phyloP scores from a whole-genome alignment of 1,284 basidiomycete genomes.

The Fistulinella staudtii region DNA sequence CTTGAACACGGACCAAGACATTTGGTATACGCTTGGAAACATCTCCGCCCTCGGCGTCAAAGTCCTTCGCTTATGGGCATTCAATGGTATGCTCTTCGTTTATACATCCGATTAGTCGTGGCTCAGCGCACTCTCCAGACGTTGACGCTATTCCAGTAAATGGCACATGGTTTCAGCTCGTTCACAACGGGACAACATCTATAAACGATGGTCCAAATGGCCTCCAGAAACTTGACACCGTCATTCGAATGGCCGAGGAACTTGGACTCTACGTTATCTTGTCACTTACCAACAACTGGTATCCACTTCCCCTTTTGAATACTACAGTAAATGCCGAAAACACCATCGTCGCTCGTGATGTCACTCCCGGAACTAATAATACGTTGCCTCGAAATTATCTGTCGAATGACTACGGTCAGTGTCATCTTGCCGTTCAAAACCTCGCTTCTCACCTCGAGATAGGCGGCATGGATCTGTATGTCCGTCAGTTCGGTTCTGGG shows the following conservation, averaged over 20 bases:
- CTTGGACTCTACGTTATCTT: constrained; percentile 57
- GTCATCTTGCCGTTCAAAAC: background rate
- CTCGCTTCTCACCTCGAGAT: constrained; percentile 8
- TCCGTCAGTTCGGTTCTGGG: constrained; percentile 44
- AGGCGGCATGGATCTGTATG: constrained; percentile 66
- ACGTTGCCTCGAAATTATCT: constrained; percentile 48
- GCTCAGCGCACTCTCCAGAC: constrained; percentile 31
- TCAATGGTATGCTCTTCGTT: constrained; percentile 43
- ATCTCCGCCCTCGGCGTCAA: constrained; percentile 56
- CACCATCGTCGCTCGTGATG: constrained; percentile 29
- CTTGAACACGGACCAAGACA: constrained; percentile 53
- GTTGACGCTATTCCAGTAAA: constrained; percentile 52
- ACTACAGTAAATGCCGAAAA: constrained; percentile 12
- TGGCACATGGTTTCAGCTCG: constrained; percentile 55
- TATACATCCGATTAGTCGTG: constrained; percentile 9
- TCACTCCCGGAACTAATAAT: constrained; percentile 37
- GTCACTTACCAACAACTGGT: constrained; percentile 73
- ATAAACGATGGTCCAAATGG: constrained; percentile 65
- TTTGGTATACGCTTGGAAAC: constrained; percentile 52
- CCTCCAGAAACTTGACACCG: constrained; percentile 62
- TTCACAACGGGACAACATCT: constrained; percentile 42
- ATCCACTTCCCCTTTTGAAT: constrained; percentile 33
- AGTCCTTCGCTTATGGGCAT: constrained; percentile 65
- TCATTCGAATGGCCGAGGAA: constrained; percentile 55
- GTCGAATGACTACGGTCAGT: constrained; percentile 57